Base-by-base conservation (phyloP, 2,329 filamentous ascomycete species). In the Aspergillus sojae region DNA sequence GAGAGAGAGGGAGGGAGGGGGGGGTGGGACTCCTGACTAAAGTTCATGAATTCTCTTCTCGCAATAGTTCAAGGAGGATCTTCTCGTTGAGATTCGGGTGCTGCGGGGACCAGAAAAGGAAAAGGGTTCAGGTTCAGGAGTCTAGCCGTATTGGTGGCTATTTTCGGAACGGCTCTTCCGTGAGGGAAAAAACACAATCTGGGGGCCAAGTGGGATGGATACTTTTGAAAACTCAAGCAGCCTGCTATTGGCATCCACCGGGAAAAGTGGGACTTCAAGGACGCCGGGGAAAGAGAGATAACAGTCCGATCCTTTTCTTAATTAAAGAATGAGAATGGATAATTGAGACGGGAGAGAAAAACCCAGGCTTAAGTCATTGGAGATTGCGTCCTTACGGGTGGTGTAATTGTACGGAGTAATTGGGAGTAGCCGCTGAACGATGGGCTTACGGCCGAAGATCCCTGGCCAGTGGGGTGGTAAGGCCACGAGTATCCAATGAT, bases 281-380 rank as follows among this genome's bases (percentile, higher is more conserved):
- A 41, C 36, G 61, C 64, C 64, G 64, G 64, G 61, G 59, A 62
- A 65, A 54, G 63, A 57, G 58, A 60, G 34, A 53, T 36, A 56
- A 65, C 64, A 53, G 59, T 53, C 26, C 59, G 58, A 57, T 16
- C 34, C 34, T 58, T 54, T 54, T 21, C 19, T 54, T 32, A n/a
- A 55, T n/a, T 34, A 19, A 34, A 26, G 26, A 36, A 32, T 10
- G 32, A 41, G 30, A 36, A 39, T 55, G 32, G n/a, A 39, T 19
- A 41, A 39, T 23, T 36, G 52, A n/a, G 34, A 55, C 50, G 30
- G 30, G 11, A 21, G 52, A 55, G 6, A 55, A 39, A 39, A n/a
- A 26, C 21, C n/a, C 32, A 55, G 34, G 12, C 23, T 39, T 11
- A 39, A 54, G 30, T 54, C 30, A 54, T 54, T 34, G 30, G 30